Conservation (phyloP, 805 yeast genomes). For the Wickerhamiella domercqiae region DNA sequence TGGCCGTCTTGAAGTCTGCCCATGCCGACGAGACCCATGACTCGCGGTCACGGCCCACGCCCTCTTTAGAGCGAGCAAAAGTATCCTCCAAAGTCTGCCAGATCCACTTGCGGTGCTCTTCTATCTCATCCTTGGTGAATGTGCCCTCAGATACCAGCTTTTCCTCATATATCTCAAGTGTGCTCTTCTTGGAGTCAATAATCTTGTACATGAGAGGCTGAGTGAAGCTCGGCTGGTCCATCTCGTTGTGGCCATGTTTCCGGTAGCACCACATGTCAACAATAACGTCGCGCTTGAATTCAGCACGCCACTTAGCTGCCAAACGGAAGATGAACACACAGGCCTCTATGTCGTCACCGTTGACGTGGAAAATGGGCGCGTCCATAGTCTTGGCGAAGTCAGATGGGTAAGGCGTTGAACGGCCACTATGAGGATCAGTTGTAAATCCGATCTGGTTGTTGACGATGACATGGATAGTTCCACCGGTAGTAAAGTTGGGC, state of each 20-base stretch:
- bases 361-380: constrained; percentile 98
- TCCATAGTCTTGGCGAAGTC: constrained; percentile 93
- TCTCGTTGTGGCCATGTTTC: constrained; percentile 97
- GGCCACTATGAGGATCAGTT: constrained; percentile 92
- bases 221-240: constrained; percentile 97
- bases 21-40: constrained; percentile 96
- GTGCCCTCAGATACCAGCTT: constrained; percentile 74
- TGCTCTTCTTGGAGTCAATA: constrained; percentile 79
- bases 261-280: constrained; percentile 97
- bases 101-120: constrained; percentile 95
- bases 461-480: constrained; percentile 89
- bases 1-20: constrained; percentile 98
- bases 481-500: constrained; percentile 96
- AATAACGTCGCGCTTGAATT: constrained; percentile 91
- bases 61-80: constrained; percentile 72
- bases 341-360: constrained; percentile 95
- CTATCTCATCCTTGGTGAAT: constrained; percentile 77
- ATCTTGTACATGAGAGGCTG: constrained; percentile 94
- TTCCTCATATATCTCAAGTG: constrained; percentile 69
- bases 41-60: constrained; percentile 83
- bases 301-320: constrained; percentile 98
- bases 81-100: constrained; percentile 90
- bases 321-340: constrained; percentile 80
- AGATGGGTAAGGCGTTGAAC: constrained; percentile 96
- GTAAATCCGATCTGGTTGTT: constrained; percentile 99